These are phyloP conservation scores for Kregervanrija pseudodelftensis DNA, from an alignment of 805 yeast species.

Conservation along the genomic window DNA sequence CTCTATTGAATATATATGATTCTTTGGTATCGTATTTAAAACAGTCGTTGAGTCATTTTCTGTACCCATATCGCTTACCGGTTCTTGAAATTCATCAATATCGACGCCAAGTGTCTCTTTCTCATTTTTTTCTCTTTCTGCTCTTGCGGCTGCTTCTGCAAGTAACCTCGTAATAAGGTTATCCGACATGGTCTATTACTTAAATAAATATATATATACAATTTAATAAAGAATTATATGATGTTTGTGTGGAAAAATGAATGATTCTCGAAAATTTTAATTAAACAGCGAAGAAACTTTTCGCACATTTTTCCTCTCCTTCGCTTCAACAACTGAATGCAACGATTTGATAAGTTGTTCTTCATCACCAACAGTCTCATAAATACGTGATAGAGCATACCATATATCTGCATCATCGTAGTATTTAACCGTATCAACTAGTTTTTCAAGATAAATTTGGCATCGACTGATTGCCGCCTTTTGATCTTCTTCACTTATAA, in stretches of 20 bases:
- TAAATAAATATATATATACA: background rate
- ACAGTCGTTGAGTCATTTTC: background rate
- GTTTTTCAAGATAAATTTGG: slow-evolving; percentile 36
- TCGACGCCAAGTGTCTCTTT: background rate
- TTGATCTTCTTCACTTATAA: slow-evolving; percentile 48
- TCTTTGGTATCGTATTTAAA: slow-evolving; percentile 5
- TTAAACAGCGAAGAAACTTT: too few species aligned
- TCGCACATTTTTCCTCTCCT: too few species aligned
- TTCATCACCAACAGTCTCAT: slow-evolving; percentile 34
- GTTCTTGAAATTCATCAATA: background rate
- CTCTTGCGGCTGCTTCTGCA: slow-evolving; percentile 28
- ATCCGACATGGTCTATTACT: slow-evolving; percentile 6
- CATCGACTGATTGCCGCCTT: slow-evolving; percentile 56
- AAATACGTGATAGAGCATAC: slow-evolving; percentile 58
- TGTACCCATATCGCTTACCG: too few species aligned
- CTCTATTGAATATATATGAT: slow-evolving; percentile 20
- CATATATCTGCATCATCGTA: slow-evolving; percentile 51
- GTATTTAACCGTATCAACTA: slow-evolving; percentile 34
- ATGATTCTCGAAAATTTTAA: background rate
- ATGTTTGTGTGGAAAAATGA: background rate
- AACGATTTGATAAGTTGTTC: too few species aligned
- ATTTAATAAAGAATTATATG: too few species aligned
- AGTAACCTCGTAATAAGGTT: slow-evolving; percentile 24
- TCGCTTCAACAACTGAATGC: too few species aligned
- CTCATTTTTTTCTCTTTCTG: slow-evolving; percentile 17